These are phyloP conservation scores for Kwoniella dejecticola DNA, from an alignment of 768 basidiomycete species.

Conservation along the genomic window DNA sequence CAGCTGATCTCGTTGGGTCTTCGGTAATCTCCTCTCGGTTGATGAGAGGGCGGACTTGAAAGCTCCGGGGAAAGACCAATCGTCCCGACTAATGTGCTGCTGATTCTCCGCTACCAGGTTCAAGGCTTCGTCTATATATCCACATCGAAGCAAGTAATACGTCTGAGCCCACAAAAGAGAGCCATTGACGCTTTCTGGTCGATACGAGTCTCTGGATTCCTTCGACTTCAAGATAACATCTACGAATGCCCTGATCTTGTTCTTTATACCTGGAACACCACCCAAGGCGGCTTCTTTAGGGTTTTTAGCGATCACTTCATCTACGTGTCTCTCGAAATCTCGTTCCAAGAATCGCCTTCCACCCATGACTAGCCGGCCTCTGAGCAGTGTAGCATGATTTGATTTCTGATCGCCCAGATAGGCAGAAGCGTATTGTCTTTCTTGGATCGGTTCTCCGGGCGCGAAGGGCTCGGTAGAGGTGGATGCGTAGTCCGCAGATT, in stretches of 20 bases:
- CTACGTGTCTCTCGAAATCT: conserved; percentile 65
- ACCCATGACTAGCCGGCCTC: conserved; percentile 75
- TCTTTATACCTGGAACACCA: conserved; percentile 84
- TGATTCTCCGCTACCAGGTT: conserved; percentile 72
- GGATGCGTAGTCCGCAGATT: conserved; percentile 30
- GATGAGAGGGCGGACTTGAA: conserved; percentile 83
- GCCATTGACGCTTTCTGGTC: conserved; percentile 84
- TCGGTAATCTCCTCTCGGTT: conserved; percentile 64
- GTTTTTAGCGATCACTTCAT: conserved; percentile 75
- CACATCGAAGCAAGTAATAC: conserved; percentile 88
- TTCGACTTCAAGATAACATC: conserved; percentile 64
- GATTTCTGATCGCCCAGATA: conserved; percentile 67
- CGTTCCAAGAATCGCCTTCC: conserved; percentile 80
- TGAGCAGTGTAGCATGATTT: conserved; percentile 68
- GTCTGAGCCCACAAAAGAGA: conserved; percentile 90
- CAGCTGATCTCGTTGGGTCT: conserved; percentile 66
- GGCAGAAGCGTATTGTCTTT: conserved; percentile 77
- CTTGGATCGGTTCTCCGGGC: conserved; percentile 65
- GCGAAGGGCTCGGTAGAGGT: conserved; percentile 17
- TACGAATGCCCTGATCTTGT: conserved; percentile 86
- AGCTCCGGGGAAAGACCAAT: conserved; percentile 77
- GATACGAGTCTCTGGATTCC: conserved; percentile 79
- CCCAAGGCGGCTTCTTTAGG: conserved; percentile 84
- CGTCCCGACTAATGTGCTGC: conserved; percentile 66
- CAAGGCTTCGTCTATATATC: conserved; percentile 77